These are phyloP conservation scores for Aspergillus eucalypticola DNA, from an alignment of 2,329 filamentous ascomycete species.

Conservation along the genomic window DNA sequence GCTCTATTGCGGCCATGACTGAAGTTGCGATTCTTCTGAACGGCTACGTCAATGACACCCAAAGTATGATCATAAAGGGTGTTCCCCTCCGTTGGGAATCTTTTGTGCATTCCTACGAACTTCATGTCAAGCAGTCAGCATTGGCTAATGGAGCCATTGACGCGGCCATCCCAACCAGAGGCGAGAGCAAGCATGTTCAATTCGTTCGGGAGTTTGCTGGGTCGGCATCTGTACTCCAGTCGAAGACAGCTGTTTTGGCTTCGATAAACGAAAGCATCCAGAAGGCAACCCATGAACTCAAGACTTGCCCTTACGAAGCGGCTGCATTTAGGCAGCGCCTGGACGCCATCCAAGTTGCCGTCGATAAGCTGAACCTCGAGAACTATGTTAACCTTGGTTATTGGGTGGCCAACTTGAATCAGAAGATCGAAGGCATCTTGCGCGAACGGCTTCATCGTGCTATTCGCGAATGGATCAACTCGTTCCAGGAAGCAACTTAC, in stretches of 20 bases:
- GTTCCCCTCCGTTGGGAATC: conserved; percentile 94
- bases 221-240: conserved; percentile 82
- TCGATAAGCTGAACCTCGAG: conserved; percentile 95
- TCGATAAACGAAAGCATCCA: conserved; percentile 79
- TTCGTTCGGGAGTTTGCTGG: conserved; percentile 93
- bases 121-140: conserved; percentile 70
- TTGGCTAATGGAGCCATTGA: conserved; percentile 62
- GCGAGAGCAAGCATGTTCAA: conserved; percentile 91
- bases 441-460: conserved; percentile 81
- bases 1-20: conserved; percentile 80
- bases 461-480: conserved; percentile 80
- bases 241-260: conserved; percentile 76
- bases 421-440: conserved; percentile 77
- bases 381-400: conserved; percentile 89
- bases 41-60: conserved; percentile 89
- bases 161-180: conserved; percentile 56
- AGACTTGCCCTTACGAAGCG: conserved; percentile 78
- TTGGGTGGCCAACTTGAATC: conserved; percentile 88
- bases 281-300: conserved; percentile 78
- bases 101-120: conserved; percentile 93
- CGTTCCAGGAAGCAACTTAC: conserved; percentile 66
- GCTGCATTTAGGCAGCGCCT: conserved; percentile 77
- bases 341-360: conserved; percentile 83
- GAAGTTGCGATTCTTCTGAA: conserved; percentile 85
- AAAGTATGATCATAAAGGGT: conserved; percentile 79